phyloP scores from a whole-genome alignment of 306 rosid genomes.

The Trichosanthes truncata region DNA sequence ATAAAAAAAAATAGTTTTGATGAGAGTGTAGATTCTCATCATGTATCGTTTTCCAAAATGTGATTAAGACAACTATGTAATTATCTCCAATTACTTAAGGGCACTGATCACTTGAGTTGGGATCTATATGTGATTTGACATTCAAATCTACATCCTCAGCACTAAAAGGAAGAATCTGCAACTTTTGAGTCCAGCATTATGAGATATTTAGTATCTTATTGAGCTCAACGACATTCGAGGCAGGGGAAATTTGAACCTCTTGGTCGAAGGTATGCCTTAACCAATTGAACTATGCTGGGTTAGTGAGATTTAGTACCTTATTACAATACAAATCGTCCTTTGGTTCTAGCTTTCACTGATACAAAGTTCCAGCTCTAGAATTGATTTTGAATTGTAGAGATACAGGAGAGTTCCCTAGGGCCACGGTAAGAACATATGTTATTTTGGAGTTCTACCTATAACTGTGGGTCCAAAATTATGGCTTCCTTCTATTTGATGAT shows the following conservation, averaged over 20 bases:
- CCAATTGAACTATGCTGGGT: not conserved
- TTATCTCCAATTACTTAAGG: not conserved
- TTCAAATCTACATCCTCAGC: not conserved
- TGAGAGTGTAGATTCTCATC: not conserved
- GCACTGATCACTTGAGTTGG: slow-evolving; percentile 1
- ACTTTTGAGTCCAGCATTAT: not conserved
- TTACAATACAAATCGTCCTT: not conserved
- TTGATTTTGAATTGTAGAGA: not conserved
- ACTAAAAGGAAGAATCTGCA: not conserved
- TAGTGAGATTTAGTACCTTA: not conserved
- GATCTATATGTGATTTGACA: not conserved
- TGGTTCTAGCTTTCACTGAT: not conserved
- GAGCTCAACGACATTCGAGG: not conserved
- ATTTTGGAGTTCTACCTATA: not conserved
- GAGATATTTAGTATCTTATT: not conserved
- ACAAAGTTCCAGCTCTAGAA: not conserved
- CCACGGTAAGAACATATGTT: not conserved
- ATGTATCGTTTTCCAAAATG: not conserved
- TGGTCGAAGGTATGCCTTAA: not conserved
- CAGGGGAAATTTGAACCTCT: not conserved
- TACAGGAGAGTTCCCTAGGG: not conserved
- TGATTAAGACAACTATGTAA: not conserved
- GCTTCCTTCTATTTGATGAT: slow-evolving; percentile 4
- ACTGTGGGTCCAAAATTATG: not conserved
- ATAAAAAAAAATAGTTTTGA: not conserved